Conservation (phyloP, 148 eudicot species). For the Gaultheria prostrata region DNA sequence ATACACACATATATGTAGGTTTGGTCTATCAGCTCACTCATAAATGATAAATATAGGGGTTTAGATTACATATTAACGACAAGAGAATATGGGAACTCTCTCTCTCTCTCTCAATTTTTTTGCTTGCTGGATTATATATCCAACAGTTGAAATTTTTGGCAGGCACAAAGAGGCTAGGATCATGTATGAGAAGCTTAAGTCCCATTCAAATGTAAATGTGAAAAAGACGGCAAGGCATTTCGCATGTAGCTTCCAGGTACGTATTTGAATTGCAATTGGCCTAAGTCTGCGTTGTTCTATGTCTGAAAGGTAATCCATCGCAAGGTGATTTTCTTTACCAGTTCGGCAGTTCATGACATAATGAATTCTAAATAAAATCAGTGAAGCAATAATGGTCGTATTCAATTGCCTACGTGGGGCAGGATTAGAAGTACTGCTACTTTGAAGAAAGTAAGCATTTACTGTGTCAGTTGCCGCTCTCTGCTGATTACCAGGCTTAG, state of each 20-base stretch:
- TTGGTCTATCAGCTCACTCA: background rate
- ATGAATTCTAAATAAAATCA: background rate
- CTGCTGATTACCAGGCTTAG: background rate
- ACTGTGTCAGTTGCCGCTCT: background rate
- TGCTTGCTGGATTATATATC: background rate
- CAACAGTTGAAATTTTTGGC: slow-evolving; percentile 22
- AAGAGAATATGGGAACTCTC: background rate
- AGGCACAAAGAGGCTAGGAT: slow-evolving; percentile 71
- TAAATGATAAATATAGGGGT: background rate
- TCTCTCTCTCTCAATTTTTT: background rate
- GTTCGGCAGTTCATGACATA: background rate
- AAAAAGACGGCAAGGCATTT: slow-evolving; percentile 75
- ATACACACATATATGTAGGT: background rate
- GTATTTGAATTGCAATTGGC: background rate
- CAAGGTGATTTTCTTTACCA: background rate
- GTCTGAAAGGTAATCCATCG: background rate
- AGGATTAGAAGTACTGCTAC: background rate
- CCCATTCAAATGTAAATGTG: slow-evolving; percentile 73
- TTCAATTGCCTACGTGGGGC: background rate
- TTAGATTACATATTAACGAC: background rate
- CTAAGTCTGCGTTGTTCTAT: background rate
- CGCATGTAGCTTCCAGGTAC: slow-evolving; percentile 72
- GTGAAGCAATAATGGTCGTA: background rate
- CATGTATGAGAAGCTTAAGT: slow-evolving; percentile 86
- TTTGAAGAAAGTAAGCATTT: background rate